A percentile compares a stretch with the other conserved stretches of the same genome.
These are phyloP conservation scores for Pseudozyma sp. DNA, from an alignment of 1,284 basidiomycete genomes.

Conservation along the genomic window DNA sequence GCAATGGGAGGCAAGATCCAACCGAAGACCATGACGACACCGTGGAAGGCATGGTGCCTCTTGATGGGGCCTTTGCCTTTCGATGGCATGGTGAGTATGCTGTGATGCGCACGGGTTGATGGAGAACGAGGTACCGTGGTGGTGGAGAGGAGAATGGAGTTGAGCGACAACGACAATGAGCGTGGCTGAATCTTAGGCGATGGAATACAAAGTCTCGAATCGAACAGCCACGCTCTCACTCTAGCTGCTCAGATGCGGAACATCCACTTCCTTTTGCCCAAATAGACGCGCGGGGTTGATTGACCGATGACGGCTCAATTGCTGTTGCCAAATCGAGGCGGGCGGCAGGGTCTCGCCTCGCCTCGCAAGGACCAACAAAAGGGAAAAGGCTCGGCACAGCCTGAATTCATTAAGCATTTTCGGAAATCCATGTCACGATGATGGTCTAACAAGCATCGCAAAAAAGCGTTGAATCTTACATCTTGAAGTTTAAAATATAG, in stretches of 20 bases:
- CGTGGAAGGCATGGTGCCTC: conserved; percentile 82
- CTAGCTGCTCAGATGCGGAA: neutral
- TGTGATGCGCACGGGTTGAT: neutral
- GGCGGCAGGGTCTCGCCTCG: conserved; percentile 8
- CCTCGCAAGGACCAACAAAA: neutral
- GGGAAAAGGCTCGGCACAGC: neutral
- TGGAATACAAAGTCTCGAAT: conserved; percentile 2
- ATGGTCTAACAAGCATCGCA: neutral
- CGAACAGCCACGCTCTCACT: neutral
- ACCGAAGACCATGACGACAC: conserved; percentile 73
- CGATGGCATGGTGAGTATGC: conserved; percentile 16
- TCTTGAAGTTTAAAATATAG: neutral
- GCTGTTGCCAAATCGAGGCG: conserved; percentile 7
- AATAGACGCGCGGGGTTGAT: conserved; percentile 10
- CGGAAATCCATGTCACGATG: neutral
- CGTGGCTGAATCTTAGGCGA: too few relatives aligned
- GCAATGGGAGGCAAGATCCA: conserved; percentile 71
- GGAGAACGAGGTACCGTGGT: neutral
- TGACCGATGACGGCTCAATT: neutral
- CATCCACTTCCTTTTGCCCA: neutral
- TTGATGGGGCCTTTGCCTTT: conserved; percentile 45
- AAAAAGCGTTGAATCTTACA: neutral
- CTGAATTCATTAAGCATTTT: neutral
- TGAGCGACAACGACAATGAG: too few relatives aligned
- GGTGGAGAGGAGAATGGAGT: too few relatives aligned